Evolutionary conservation across 495 filamentous ascomycete species (phyloP), one percentile per base, ranked within the genome.

Genomic region (Parathielavia hyrcaniae): DNA sequence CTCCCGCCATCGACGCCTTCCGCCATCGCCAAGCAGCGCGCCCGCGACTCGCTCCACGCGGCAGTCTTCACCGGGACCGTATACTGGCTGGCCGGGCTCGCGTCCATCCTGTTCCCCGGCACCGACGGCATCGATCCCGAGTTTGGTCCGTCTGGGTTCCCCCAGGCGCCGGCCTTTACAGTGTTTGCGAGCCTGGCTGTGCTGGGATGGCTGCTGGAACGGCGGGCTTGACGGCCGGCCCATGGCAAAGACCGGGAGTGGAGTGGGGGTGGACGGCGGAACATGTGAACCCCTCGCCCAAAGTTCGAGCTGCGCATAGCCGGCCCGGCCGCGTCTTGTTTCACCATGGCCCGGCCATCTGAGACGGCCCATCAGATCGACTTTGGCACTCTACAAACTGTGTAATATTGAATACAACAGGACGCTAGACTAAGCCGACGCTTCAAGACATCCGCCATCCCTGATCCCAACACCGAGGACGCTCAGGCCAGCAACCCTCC

Each of bases 91-190:
- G 74, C 75, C 10, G 77, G 73, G 4, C 45, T 82, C 13, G 70
- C 69, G 34, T 72, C 71, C 5, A 73, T 79, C 36, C 60, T 80
- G 1, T 80, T 75, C 52, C 80, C 80, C 0, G 76, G 74, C n/a
- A 71, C 72, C 10, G 66, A 70, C 64, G 77, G 73, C 0, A 63
- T 78, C 0, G 80, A 84, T 58, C 80, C 81, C 0, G 80, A 84
- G 64, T 82, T 82, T 64, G 73, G 71, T 16, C 73, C 78, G 1
- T 69, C 76, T 0, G 75, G 78, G 1, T 77, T 77, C 55, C 79
- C 76, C 8, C 80, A 83, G 67, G 60, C 59, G 5, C 69, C 61
- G 26, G 6, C 69, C 0, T 83, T 80, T 58, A 23, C 64, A 5
- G 64, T 14, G 7, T 66, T 70, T 7, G 61, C 61, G 4, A 49